These are phyloP conservation scores for Nicotiana paniculata DNA, from an alignment of 257 asterid species.

Conservation along the genomic window DNA sequence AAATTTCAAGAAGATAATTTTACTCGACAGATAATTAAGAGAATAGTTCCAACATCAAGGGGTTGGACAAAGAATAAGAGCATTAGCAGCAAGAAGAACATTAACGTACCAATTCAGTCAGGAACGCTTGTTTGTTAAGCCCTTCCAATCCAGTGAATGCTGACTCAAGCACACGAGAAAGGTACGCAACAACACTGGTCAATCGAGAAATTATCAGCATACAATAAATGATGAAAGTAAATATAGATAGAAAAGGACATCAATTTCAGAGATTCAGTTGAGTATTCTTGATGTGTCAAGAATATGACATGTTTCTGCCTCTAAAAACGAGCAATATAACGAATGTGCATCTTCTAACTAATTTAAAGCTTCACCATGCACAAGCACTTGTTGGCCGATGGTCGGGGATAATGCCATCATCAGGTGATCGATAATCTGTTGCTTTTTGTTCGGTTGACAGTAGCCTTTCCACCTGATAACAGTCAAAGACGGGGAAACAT, in stretches of 20 bases:
- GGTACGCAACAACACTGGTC: constrained; percentile 84
- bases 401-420: constrained; percentile 89
- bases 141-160: constrained; percentile 98
- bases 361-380: constrained; percentile 19
- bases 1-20: background rate
- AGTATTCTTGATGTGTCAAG: background rate
- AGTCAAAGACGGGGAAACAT: constrained; percentile 4
- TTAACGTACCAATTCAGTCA: constrained; percentile 72
- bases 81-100: constrained; percentile 1
- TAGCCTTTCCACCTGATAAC: constrained; percentile 75
- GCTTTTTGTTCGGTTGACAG: constrained; percentile 92
- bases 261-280: background rate
- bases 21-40: background rate
- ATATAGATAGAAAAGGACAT: background rate
- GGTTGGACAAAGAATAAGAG: background rate
- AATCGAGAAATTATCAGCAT: constrained; percentile 6
- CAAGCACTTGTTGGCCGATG: constrained; percentile 97
- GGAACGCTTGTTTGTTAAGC: constrained; percentile 92
- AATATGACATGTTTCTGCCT: background rate
- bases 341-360: background rate
- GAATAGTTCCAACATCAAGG: background rate
- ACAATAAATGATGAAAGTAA: background rate
- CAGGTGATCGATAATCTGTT: constrained; percentile 85
- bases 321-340: background rate
- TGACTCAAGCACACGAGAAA: constrained; percentile 91